Evolutionary conservation across 2,329 filamentous ascomycete species (phyloP).

Genomic region (Trichoderma cornu-damae): DNA sequence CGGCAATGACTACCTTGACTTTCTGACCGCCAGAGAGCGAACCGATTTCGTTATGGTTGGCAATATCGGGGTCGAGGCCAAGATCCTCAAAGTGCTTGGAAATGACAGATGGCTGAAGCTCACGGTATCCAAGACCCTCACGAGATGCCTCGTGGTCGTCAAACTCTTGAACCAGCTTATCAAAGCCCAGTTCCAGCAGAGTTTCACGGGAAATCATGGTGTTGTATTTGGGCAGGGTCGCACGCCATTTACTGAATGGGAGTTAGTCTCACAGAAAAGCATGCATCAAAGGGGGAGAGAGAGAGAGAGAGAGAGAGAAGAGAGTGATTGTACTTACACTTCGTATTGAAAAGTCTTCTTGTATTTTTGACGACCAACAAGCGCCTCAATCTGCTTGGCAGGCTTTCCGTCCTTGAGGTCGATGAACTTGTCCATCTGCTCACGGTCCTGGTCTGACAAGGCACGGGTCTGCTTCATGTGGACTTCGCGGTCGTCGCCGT

Average conservation of each 20-base stretch:
- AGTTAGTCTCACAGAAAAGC: constrained; percentile 22
- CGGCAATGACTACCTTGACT: constrained; percentile 96
- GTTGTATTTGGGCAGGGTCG: constrained; percentile 88
- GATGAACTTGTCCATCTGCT: constrained; percentile 86
- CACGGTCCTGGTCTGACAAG: constrained; percentile 76
- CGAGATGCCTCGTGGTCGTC: constrained; percentile 98
- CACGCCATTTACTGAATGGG: constrained; percentile 71
- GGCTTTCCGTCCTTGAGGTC: constrained; percentile 81
- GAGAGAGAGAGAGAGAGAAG: too few relatives aligned
- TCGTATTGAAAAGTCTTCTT: constrained; percentile 99
- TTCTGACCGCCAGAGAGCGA: constrained; percentile 96
- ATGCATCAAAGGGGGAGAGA: too few relatives aligned
- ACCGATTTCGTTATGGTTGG: constrained; percentile 97
- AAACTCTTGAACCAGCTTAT: constrained; percentile 94
- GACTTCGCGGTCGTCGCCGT: constrained; percentile 95
- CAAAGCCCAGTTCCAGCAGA: constrained; percentile 75
- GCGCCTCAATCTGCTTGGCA: constrained; percentile 69
- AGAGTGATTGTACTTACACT: constrained; percentile 60
- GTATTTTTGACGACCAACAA: constrained; percentile 96
- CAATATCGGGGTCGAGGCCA: constrained; percentile 93
- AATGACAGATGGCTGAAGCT: constrained; percentile 88
- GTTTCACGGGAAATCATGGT: constrained; percentile 90
- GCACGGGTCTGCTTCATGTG: constrained; percentile 96
- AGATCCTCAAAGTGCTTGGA: constrained; percentile 98
- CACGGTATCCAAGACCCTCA: constrained; percentile 93